Base-by-base conservation (phyloP, 345 rosid genomes). In the Raphanus raphanistrum region DNA sequence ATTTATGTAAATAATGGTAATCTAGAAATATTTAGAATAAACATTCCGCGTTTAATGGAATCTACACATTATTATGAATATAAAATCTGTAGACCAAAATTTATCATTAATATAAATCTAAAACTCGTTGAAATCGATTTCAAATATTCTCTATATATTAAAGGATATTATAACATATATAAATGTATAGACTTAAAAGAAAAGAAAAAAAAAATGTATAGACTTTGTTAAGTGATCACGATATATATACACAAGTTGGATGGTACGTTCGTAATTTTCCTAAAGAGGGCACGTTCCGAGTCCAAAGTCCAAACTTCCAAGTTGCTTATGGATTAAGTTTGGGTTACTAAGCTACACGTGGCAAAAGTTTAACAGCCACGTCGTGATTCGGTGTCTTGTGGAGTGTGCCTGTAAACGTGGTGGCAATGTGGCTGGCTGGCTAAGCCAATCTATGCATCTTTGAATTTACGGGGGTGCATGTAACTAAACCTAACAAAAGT, bases 251-350 rank as follows among this genome's bases (percentile, higher is more conserved):
- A 43, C 48, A 52, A 68, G 45, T 15, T 68, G 79, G 69, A 48
- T 62, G 69, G 69, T 31, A 76, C 54, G 48, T 21, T 50, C 62
- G 80, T 68, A 69, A 1, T 16, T 76, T 76, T 62, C 74, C 55
- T 10, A 61, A 33, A 32, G 4, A 12, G 38, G 48, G 63, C 32
- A 76, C 8, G 33, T 2, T 68, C 74, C 68, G 32, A 76, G 6
- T 68, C 74, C 68, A 48, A 76, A 68, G 43, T 26, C 61, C 5
- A 5, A 55, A 3, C 28, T 55, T 41, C 73, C 32, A 66, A 32
- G 38, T 26, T 50, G 13, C 41, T 36, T 36, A 15, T 3, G 76
- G 45, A 29, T 11, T 63, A 62, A n/a, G 66, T 7, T 29, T 16
- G 16, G 9, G n/a, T 6, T 12, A 7, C 0, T 3, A 73, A 31